Evolutionary conservation across 148 eudicot species (phyloP).

Genomic region (Silene conica): DNA sequence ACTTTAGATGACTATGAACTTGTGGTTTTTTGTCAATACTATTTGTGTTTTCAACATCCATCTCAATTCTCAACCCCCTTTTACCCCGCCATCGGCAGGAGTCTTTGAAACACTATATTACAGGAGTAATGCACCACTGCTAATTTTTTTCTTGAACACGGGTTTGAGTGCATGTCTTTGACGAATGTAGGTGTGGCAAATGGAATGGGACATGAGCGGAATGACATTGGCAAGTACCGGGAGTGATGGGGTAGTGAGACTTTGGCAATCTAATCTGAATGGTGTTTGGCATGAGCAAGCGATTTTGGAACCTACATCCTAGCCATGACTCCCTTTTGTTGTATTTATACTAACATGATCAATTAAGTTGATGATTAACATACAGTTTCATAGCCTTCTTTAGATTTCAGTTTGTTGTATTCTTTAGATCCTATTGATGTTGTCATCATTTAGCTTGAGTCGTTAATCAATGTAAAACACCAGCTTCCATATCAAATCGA

Average conservation of each 20-base stretch:
- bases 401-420: not conserved
- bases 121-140: not conserved
- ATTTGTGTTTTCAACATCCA: no score
- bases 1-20: not conserved
- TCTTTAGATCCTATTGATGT: not conserved
- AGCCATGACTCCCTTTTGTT: not conserved
- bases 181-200: constrained; percentile 70
- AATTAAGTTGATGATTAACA: not conserved
- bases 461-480: no score
- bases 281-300: constrained; percentile 95
- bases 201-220: constrained; percentile 99
- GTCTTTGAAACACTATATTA: not conserved
- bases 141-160: not conserved
- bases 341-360: constrained; percentile 4
- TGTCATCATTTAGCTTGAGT: no score
- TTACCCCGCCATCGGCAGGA: not conserved
- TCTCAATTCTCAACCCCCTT: not conserved
- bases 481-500: no score
- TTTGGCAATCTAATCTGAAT: constrained; percentile 91
- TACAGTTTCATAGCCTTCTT: not conserved
- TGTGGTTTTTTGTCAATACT: no score
- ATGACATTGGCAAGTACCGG: constrained; percentile 92
- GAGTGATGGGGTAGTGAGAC: constrained; percentile 61
- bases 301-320: constrained; percentile 41
- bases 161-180: not conserved